Base-by-base conservation (phyloP, 2,329 filamentous ascomycete genomes). In the Tricladium varicosporioides region DNA sequence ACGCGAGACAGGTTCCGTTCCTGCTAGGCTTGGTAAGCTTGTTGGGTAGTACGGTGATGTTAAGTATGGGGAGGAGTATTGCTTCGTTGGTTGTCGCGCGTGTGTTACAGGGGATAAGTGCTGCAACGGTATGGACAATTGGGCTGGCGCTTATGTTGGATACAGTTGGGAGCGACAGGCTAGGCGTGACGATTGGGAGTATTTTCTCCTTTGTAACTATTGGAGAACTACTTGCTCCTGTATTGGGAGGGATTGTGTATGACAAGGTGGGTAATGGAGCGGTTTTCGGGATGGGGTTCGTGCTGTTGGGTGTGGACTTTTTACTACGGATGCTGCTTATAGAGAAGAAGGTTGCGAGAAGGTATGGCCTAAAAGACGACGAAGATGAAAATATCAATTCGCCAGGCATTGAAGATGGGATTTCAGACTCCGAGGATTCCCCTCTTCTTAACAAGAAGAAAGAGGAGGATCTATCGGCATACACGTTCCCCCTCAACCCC, bases 71-170 rank as follows among this genome's bases (percentile, higher is more conserved):
- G 2, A 79, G 76, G 27, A 80, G 76, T 13, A 80, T 89, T 48
- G 79, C 74, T 1, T 69, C 90, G 0, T 75, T 91, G 43, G 73
- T 89, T 15, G 71, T 81, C 0, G 88, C 86, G 0, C 76, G 89
- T 18, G 58, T 89, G 1, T 73, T 91, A 11, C 88, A 92, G 67
- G 88, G 88, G 0, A 70, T 84, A 2, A 86, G 84, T 36, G 87
- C 86, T 1, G 85, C 86, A 1, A 80, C 91, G 0, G 87, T 91
- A 9, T 92, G 88, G 87, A 85, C 85, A 0, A 84, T 89, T 0
- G 88, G 88, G 0, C 75, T 89, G 33, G 88, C 88, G 0, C 72
- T 92, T 32, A 67, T 92, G 9, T 16, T 18, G 16, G 52, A 54
- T 22, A 54, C 52, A 7, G 52, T 54, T n/a, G 52, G 52, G 1